Evolutionary conservation across 1,284 basidiomycete genomes (phyloP), one percentile per base, ranked within the genome.

Genomic region (Meira nashicola): DNA sequence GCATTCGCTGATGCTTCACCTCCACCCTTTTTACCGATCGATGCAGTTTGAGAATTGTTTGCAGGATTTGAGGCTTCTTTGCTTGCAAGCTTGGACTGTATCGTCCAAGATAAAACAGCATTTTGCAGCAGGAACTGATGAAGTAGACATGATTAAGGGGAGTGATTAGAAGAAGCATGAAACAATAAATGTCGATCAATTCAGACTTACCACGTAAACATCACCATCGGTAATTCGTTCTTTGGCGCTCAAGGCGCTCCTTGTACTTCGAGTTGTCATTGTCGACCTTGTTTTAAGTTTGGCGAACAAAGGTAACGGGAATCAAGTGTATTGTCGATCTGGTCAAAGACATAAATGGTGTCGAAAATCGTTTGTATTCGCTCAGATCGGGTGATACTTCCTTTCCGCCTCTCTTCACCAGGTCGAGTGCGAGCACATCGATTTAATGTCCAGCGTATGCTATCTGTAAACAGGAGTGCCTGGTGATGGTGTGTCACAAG

Each of bases 101-200:
- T 23, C n/a, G 47, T 43, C 57, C 57, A 62, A 6, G 60, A 62
- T n/a, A 62, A 57, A 11, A 59, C 43, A 33, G 73, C 71, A 2
- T 68, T 66, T 56, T 76, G 74, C 10, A 76, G 66, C 12, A 75
- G 61, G 41, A 68, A 76, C 57, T 76, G 73, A 14, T 70, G 65
- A 17, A 70, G 57, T 28, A 65, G 71, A 33, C 2, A 48, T 5
- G 17, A 23, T 8, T n/a, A n/a, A n/a, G n/a, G n/a, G 46, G 12
- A 48, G 23, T 2, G 39, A 14, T 15, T 2, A 14, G 40, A 23
- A 23, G 15, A 15, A n/a, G 40, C 37, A 11, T 2, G 11, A 3
- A 5, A 19, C 19, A 25, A 37, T 52, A n/a, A 48, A 6, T 15
- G 23, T 4, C 48, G 6, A 17, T 40, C n/a, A 52, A n/a, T 23